These are phyloP conservation scores for Camellia lanceoleosa DNA, from an alignment of 148 eudicot species.

Conservation along the genomic window DNA sequence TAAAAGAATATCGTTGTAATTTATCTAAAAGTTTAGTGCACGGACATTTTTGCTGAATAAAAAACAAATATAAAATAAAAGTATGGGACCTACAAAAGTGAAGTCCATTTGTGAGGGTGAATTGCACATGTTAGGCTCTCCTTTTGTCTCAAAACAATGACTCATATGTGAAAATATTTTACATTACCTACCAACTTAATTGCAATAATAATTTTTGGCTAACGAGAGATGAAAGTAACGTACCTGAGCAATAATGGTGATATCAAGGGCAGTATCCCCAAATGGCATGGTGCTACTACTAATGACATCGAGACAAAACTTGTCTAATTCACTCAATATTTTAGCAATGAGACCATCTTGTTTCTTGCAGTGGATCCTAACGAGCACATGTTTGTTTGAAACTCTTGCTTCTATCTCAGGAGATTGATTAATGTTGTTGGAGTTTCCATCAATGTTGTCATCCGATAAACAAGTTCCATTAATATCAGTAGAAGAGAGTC, in stretches of 20 bases:
- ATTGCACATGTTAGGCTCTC: no score
- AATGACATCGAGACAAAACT: conserved; percentile 21
- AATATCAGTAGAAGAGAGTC: background rate
- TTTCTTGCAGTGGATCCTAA: conserved; percentile 30
- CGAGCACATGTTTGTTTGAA: conserved; percentile 20
- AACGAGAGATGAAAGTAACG: background rate
- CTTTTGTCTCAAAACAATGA: no score
- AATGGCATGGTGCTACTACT: conserved; percentile 28
- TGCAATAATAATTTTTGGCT: background rate
- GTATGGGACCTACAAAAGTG: no score
- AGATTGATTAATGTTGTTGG: background rate
- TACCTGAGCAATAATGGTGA: conserved; percentile 38
- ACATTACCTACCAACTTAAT: no score
- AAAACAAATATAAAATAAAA: no score
- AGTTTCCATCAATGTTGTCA: background rate
- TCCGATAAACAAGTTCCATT: conserved; percentile 4
- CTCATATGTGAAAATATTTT: no score
- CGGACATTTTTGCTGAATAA: no score
- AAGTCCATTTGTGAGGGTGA: no score
- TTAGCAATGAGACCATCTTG: conserved; percentile 10
- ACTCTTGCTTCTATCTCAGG: conserved; percentile 37
- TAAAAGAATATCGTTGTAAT: no score
- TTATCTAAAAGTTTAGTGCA: no score
- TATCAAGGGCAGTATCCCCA: conserved; percentile 21
- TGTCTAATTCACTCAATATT: conserved; percentile 28